Base-by-base conservation (phyloP, 2,329 filamentous ascomycete species). In the Hypoxylon sp. region DNA sequence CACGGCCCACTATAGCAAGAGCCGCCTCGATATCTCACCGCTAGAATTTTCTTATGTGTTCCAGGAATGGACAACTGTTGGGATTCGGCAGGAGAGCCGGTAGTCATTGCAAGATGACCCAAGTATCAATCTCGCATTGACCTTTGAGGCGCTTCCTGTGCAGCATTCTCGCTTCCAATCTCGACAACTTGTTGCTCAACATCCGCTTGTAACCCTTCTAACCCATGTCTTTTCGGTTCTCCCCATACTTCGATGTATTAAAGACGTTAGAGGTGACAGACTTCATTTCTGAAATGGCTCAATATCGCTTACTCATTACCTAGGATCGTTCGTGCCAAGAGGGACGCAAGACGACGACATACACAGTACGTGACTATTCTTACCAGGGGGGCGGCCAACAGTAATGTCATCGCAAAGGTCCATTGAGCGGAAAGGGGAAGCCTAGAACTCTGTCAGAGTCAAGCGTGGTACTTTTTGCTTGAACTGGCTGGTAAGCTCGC, bases 101-200 rank as follows among this genome's bases (percentile, higher is more conserved):
- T 26, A 22, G 40, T 50, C 9, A 14, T 50, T 11, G 20, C 11
- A 51, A 42, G 46, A 53, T 51, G 48, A 51, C 48, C 48, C 20
- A 38, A 46, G 24, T 46, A 9, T 55, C 44, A 51, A 56, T 46
- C 55, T 60, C 55, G 61, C 61, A 55, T 32, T 64, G 61, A 55
- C 55, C 28, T 46, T 55, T 26, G 36, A 30, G 56, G 56, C 52
- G 49, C 40, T 30, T 30, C 24, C 48, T 42, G 36, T 49, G 12
- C 40, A 24, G 36, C 36, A 36, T 54, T 30, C 18, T 32, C 14
- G 14, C 33, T 11, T 9, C 9, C 52, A 49, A 46, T 22, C 26
- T 18, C 46, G 44, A 55, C 12, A 2, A 20, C 44, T 32, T n/a
- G 32, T 46, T 45, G 45, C 22, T 38, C 22, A 30, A 51, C 9